These are phyloP conservation scores for Scheffersomyces spartinae DNA, from an alignment of 805 yeast genomes.

Conservation along the genomic window DNA sequence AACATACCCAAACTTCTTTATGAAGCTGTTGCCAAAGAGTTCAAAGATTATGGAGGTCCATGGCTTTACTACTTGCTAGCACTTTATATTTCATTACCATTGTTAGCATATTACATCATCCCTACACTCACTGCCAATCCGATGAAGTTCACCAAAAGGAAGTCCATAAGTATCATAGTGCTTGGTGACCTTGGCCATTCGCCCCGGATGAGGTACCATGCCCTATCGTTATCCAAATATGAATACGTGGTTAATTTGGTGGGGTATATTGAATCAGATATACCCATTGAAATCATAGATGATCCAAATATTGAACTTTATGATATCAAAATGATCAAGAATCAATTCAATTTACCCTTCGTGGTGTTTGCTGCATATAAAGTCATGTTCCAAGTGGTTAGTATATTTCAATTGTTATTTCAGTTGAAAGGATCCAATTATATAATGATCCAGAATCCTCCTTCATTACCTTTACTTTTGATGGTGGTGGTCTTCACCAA, in stretches of 20 bases:
- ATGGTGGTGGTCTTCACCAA: slow-evolving; percentile 45
- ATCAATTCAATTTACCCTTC: slow-evolving; percentile 36
- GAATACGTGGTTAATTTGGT: slow-evolving; percentile 75
- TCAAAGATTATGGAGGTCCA: slow-evolving; percentile 17
- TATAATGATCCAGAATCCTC: slow-evolving; percentile 83
- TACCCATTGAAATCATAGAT: slow-evolving; percentile 40
- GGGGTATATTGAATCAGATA: slow-evolving; percentile 60
- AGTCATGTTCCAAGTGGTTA: slow-evolving; percentile 42
- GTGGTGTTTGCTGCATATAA: slow-evolving; percentile 47
- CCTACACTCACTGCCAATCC: slow-evolving; percentile 13
- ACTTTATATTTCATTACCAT: slow-evolving; percentile 21
- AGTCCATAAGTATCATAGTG: slow-evolving; percentile 66
- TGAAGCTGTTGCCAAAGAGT: no score
- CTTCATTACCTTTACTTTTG: slow-evolving; percentile 72
- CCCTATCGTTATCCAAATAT: slow-evolving; percentile 53
- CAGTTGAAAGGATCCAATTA: slow-evolving; percentile 50
- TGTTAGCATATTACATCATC: slow-evolving; percentile 19
- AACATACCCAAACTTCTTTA: no score
- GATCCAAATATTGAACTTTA: slow-evolving; percentile 41
- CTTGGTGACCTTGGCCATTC: slow-evolving; percentile 92
- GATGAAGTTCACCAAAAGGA: slow-evolving; percentile 15
- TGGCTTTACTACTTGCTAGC: slow-evolving; percentile 26
- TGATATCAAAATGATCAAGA: slow-evolving; percentile 30
- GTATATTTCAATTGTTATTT: slow-evolving; percentile 38
- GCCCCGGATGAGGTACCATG: slow-evolving; percentile 91